phyloP scores from a whole-genome alignment of 306 rosid genomes.

The Prosopis cineraria region DNA sequence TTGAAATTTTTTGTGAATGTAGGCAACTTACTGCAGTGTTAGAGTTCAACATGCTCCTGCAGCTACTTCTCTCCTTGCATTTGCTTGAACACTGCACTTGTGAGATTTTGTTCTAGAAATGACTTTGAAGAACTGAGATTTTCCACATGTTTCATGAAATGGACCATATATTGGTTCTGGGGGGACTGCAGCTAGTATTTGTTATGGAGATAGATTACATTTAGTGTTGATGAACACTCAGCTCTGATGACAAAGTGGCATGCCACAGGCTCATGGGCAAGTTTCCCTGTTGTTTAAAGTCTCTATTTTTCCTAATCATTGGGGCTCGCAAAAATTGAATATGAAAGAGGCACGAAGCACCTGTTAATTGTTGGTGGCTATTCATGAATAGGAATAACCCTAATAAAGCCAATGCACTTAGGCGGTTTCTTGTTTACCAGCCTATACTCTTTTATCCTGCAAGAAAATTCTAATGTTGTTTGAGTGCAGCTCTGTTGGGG shows the following conservation, averaged over 20 bases:
- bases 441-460: background rate
- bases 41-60: conserved; percentile 18
- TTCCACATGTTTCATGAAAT: background rate
- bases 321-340: background rate
- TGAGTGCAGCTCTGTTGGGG: background rate
- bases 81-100: conserved; percentile 10
- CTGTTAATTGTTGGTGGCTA: background rate
- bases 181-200: background rate
- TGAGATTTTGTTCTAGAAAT: conserved; percentile 16
- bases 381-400: background rate
- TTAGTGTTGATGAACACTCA: background rate
- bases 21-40: conserved; percentile 21
- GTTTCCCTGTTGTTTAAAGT: background rate
- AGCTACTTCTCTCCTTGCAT: conserved; percentile 13
- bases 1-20: conserved; percentile 22
- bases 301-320: background rate
- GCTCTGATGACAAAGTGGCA: background rate
- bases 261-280: background rate
- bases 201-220: background rate
- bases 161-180: conserved; percentile 8
- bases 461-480: background rate
- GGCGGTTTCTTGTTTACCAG: background rate
- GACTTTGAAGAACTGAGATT: conserved; percentile 22
- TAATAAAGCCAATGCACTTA: background rate
- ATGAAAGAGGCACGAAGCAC: background rate